These are phyloP conservation scores for Lumnitzera littorea DNA, from an alignment of 345 rosid genomes.

Conservation along the genomic window DNA sequence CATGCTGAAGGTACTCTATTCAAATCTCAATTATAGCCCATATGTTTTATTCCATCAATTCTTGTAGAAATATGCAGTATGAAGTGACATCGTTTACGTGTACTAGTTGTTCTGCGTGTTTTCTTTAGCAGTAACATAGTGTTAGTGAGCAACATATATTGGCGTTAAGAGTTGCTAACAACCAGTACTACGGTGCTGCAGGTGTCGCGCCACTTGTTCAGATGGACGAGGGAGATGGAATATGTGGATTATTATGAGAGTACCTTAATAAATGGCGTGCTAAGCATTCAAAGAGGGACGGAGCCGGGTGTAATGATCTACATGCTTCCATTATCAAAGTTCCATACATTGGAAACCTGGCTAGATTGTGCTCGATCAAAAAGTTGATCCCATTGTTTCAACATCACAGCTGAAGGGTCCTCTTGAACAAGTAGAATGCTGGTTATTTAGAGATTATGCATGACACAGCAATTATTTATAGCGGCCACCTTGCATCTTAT, in stretches of 20 bases:
- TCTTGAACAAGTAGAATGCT: too few relatives aligned
- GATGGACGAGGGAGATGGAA: constrained; percentile 83
- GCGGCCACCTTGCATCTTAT: too few relatives aligned
- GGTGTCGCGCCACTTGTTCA: constrained; percentile 85
- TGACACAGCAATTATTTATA: too few relatives aligned
- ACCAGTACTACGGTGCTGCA: constrained; percentile 10
- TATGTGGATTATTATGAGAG: constrained; percentile 98
- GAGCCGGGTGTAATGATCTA: constrained; percentile 92
- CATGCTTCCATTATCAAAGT: constrained; percentile 94
- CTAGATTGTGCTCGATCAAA: constrained; percentile 42
- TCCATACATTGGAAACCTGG: constrained; percentile 62
- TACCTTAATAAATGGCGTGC: constrained; percentile 85
- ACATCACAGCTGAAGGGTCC: constrained; percentile 26
- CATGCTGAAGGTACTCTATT: constrained; percentile 66
- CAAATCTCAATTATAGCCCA: too few relatives aligned
- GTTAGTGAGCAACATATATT: too few relatives aligned
- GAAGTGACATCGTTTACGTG: too few relatives aligned
- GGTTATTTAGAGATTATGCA: too few relatives aligned
- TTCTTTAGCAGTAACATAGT: too few relatives aligned
- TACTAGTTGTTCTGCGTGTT: too few relatives aligned
- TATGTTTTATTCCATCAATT: too few relatives aligned
- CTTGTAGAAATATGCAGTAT: too few relatives aligned
- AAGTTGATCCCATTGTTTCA: constrained; percentile 56
- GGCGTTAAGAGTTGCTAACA: too few relatives aligned
- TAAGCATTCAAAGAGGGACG: constrained; percentile 81